A percentile compares a stretch with the other conserved stretches of the same genome.
Conservation (phyloP, 345 rosid species). For the Arabidopsis arenosa region DNA sequence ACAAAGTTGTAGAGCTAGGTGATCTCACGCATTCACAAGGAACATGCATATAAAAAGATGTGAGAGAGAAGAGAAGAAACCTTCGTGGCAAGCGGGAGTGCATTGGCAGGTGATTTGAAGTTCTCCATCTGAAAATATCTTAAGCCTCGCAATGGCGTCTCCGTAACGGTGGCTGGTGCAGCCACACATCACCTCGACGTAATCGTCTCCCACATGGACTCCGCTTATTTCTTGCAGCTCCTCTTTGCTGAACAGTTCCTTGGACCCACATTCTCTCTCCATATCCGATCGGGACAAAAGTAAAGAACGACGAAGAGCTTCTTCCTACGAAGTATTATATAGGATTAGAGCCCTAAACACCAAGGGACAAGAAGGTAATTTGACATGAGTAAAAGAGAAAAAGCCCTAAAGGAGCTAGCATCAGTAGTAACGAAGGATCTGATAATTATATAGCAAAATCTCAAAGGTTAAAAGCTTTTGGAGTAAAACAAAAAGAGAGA, state of each 20-base stretch:
- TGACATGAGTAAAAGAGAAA: slow-evolving; percentile 30
- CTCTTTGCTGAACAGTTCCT: slow-evolving; percentile 71
- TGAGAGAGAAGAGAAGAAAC: slow-evolving; percentile 47
- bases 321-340: slow-evolving; percentile 19
- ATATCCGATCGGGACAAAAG: slow-evolving; percentile 39
- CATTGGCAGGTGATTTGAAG: slow-evolving; percentile 94
- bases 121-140: slow-evolving; percentile 85
- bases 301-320: neutral
- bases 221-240: slow-evolving; percentile 88
- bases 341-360: slow-evolving; percentile 25
- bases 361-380: slow-evolving; percentile 28
- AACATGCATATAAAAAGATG: slow-evolving; percentile 24
- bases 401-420: slow-evolving; percentile 45
- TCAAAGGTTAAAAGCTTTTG: slow-evolving; percentile 26
- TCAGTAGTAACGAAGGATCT: slow-evolving; percentile 40
- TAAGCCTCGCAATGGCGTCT: slow-evolving; percentile 96
- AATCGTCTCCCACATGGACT: slow-evolving; percentile 64
- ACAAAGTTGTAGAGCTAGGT: slow-evolving; percentile 24
- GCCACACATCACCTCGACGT: slow-evolving; percentile 93
- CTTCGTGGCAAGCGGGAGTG: slow-evolving; percentile 95
- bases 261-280: slow-evolving; percentile 53
- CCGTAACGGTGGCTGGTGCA: slow-evolving; percentile 98
- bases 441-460: slow-evolving; percentile 4
- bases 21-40: slow-evolving; percentile 29
- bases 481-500: slow-evolving; percentile 35